These are phyloP conservation scores for Phytophthora colocasiae DNA, from an alignment of 352 stramenopile species.

Conservation along the genomic window DNA sequence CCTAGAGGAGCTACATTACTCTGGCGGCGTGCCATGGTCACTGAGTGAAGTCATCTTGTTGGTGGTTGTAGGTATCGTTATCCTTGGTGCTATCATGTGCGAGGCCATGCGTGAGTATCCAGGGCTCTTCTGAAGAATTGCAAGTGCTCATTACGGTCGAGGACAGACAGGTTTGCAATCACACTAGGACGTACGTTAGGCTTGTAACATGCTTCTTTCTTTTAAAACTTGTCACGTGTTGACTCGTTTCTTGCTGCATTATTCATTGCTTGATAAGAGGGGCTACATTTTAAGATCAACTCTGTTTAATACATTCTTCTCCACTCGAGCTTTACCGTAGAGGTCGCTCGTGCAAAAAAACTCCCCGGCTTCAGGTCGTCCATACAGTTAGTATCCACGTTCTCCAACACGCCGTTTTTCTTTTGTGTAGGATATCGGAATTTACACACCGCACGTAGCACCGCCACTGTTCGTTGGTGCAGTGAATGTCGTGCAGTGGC, in stretches of 20 bases:
- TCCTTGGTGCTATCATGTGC: slow-evolving; percentile 41
- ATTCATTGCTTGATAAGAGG: background rate
- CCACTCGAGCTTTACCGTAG: slow-evolving; percentile 21
- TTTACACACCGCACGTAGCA: no score
- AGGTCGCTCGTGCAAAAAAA: no score
- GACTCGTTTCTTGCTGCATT: no score
- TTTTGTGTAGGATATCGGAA: no score
- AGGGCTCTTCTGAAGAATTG: slow-evolving; percentile 26
- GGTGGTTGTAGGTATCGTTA: slow-evolving; percentile 30
- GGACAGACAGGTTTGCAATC: no score
- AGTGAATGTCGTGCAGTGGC: no score
- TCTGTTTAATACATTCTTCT: slow-evolving; percentile 20
- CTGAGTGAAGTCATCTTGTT: slow-evolving; percentile 39
- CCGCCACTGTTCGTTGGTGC: no score
- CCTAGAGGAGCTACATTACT: slow-evolving; percentile 10
- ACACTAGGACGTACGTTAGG: no score
- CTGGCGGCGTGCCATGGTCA: slow-evolving; percentile 36
- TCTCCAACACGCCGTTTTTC: no score
- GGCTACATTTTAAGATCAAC: background rate
- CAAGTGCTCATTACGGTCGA: no score
- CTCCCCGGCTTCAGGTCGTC: no score
- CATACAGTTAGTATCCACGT: no score
- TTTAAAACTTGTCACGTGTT: background rate
- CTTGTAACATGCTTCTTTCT: slow-evolving; percentile 6
- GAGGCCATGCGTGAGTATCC: slow-evolving; percentile 35